phyloP scores from a whole-genome alignment of 2,329 filamentous ascomycete genomes.

The Peltaster fructicola region DNA sequence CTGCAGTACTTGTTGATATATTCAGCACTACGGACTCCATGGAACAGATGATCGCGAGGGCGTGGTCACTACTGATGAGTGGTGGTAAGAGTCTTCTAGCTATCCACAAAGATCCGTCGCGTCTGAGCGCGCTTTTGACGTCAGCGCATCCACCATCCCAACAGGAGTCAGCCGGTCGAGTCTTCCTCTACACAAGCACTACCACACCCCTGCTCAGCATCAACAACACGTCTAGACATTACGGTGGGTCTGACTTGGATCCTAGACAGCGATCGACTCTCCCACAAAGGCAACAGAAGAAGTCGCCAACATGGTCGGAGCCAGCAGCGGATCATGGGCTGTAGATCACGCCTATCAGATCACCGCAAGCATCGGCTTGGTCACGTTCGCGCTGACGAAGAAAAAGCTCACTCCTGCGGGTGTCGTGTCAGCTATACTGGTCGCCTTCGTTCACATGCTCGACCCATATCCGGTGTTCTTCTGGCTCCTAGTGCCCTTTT shows the following conservation, averaged over 20 bases:
- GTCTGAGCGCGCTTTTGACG: too few relatives aligned
- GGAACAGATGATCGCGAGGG: too few relatives aligned
- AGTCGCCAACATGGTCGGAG: conserved; percentile 8
- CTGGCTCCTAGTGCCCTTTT: conserved; percentile 65
- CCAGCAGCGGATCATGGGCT: conserved; percentile 9
- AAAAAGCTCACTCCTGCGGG: conserved; percentile 53
- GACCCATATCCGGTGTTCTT: conserved; percentile 94
- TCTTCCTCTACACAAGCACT: not conserved
- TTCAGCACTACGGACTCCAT: too few relatives aligned
- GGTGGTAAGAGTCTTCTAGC: too few relatives aligned
- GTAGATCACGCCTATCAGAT: conserved; percentile 12
- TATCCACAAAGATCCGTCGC: too few relatives aligned
- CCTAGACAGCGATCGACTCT: not conserved
- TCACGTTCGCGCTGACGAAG: conserved; percentile 35
- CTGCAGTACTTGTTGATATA: too few relatives aligned
- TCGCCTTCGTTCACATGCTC: conserved; percentile 65
- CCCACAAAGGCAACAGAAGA: conserved; percentile 1
- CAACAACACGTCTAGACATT: not conserved
- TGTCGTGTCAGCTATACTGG: conserved; percentile 52
- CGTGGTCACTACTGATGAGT: too few relatives aligned
- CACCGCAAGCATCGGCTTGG: conserved; percentile 14
- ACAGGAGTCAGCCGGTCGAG: too few relatives aligned
- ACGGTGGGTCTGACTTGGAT: not conserved
- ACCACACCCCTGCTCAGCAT: not conserved
- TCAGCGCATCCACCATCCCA: too few relatives aligned